Evolutionary conservation across 1,284 basidiomycete species (phyloP).

Genomic region (Ceratobasidium sp.): DNA sequence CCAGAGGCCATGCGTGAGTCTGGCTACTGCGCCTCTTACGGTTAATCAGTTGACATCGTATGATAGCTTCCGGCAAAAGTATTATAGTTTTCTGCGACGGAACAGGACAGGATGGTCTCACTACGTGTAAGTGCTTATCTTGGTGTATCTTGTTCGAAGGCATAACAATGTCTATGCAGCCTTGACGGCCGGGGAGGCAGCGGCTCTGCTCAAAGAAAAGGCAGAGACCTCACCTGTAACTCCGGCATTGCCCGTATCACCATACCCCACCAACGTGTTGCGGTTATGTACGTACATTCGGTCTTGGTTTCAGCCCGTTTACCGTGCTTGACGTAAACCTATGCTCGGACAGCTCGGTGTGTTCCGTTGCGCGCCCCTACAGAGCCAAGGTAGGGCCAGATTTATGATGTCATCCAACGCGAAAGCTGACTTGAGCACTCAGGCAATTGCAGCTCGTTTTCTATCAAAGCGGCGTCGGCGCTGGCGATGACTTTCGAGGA

Average conservation of each 20-base stretch:
- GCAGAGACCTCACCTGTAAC: not conserved
- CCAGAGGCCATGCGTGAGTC: not conserved
- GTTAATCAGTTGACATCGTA: not conserved
- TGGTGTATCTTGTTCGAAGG: not conserved
- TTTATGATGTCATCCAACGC: not conserved
- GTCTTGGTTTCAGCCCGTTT: not conserved
- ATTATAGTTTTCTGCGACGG: constrained; percentile 43
- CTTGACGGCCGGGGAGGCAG: constrained; percentile 10
- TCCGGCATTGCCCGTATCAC: not conserved
- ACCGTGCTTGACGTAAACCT: not conserved
- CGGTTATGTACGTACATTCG: constrained; percentile 20
- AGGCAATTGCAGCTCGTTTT: constrained; percentile 45
- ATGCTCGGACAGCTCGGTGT: constrained; percentile 27
- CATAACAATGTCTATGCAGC: not conserved
- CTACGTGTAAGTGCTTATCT: constrained; percentile 25
- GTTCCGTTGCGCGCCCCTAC: constrained; percentile 7
- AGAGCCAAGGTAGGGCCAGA: constrained; percentile 9
- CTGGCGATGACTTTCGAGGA: constrained; percentile 34
- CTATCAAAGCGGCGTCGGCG: constrained; percentile 48
- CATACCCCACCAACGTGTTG: constrained; percentile 41
- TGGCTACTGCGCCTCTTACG: not conserved
- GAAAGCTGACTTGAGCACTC: not conserved
- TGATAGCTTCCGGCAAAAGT: constrained; percentile 23
- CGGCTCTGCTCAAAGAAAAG: constrained; percentile 17
- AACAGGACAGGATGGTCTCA: constrained; percentile 40